Evolutionary conservation across 106 monocot genomes (phyloP).

Genomic region (Dendrobium catenatum): DNA sequence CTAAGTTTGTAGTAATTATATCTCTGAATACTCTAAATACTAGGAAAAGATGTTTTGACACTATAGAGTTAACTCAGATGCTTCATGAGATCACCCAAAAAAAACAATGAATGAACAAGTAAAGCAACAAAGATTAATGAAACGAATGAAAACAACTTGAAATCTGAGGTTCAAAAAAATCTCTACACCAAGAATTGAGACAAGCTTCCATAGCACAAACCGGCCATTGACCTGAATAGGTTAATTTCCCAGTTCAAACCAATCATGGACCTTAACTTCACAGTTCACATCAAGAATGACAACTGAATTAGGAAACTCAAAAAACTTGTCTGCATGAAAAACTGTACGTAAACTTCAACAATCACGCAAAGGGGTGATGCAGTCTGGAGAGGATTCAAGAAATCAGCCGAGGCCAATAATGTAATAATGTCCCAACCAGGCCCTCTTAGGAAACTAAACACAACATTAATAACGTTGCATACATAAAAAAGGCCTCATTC

Average conservation of each 20-base stretch:
- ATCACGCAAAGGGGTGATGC: background rate
- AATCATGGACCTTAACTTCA: background rate
- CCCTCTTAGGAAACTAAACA: too few species aligned
- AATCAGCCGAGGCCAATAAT: background rate
- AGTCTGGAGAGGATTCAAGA: background rate
- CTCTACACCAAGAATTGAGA: background rate
- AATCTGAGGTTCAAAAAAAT: background rate
- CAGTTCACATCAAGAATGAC: background rate
- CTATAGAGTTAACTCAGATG: background rate
- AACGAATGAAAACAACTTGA: too few species aligned
- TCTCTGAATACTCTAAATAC: background rate
- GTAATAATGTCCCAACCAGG: too few species aligned
- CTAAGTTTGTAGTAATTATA: background rate
- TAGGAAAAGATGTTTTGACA: background rate
- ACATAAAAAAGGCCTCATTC: too few species aligned
- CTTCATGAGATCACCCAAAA: background rate
- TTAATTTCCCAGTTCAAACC: background rate
- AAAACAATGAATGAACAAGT: background rate
- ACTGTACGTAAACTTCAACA: background rate
- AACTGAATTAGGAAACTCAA: background rate
- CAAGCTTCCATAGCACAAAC: background rate
- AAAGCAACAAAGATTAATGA: too few species aligned
- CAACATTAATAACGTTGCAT: too few species aligned
- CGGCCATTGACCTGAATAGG: background rate
- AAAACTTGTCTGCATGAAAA: background rate